These are phyloP conservation scores for Pythium biforme DNA, from an alignment of 352 stramenopile genomes.

Conservation along the genomic window DNA sequence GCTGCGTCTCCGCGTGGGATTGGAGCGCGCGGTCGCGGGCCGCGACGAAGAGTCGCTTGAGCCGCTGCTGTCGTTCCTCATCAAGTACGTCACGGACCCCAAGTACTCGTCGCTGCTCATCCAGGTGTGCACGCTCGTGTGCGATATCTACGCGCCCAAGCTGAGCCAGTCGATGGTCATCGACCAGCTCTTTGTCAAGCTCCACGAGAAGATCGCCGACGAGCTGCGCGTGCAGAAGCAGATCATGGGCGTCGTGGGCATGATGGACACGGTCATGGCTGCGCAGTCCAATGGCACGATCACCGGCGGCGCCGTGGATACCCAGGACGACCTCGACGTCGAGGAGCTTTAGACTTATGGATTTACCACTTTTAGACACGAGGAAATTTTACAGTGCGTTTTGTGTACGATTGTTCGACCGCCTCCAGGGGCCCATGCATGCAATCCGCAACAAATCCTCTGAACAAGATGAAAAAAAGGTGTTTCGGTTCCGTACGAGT, in stretches of 20 bases:
- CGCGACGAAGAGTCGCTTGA: conserved; percentile 94
- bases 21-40: conserved; percentile 87
- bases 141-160: conserved; percentile 93
- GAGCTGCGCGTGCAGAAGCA: conserved; percentile 87
- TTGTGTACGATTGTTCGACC: conserved; percentile 13
- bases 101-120: conserved; percentile 92
- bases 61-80: conserved; percentile 93
- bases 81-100: conserved; percentile 94
- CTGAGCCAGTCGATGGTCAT: conserved; percentile 89
- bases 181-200: conserved; percentile 94
- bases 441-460: neutral
- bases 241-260: conserved; percentile 81
- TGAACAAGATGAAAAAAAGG: neutral
- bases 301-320: conserved; percentile 12
- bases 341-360: conserved; percentile 24
- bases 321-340: conserved; percentile 24
- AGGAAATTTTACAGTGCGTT: conserved; percentile 21
- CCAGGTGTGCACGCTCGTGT: conserved; percentile 91
- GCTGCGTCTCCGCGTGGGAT: conserved; percentile 89
- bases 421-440: neutral
- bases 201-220: conserved; percentile 82
- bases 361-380: conserved; percentile 12
- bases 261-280: conserved; percentile 90
- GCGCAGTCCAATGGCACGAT: conserved; percentile 71
- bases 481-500: neutral